These are phyloP conservation scores for Sporothrix humicola DNA, from an alignment of 2,329 filamentous ascomycete species.

Conservation along the genomic window DNA sequence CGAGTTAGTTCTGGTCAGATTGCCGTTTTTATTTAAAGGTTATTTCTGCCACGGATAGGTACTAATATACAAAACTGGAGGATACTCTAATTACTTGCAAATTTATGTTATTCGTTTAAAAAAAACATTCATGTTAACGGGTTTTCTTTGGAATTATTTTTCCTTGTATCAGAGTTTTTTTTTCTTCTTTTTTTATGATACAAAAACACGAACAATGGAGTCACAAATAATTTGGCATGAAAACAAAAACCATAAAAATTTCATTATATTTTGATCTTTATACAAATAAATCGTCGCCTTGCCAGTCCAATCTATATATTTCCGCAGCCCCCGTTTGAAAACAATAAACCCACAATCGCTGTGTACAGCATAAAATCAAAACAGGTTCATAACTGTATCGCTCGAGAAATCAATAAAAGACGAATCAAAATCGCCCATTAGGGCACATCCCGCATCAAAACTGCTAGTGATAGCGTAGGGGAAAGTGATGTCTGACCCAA, in stretches of 20 bases:
- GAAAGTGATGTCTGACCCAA: neutral
- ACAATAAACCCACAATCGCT: no score
- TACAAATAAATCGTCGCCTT: no score
- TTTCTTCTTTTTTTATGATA: neutral
- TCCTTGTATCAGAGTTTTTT: neutral
- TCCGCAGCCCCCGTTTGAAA: neutral
- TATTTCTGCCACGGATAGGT: no score
- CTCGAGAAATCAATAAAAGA: constrained; percentile 19
- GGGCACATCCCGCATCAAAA: neutral
- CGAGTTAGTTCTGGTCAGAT: neutral
- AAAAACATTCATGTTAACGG: no score
- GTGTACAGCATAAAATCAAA: neutral
- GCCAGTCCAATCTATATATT: no score
- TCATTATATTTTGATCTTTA: no score
- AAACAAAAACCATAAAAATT: no score
- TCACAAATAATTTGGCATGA: no score
- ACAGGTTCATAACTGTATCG: constrained; percentile 22
- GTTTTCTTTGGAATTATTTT: no score
- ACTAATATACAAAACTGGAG: no score
- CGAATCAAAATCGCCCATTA: constrained; percentile 11
- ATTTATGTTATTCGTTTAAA: neutral
- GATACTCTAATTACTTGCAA: neutral
- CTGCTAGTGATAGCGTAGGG: neutral
- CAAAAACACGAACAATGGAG: neutral
- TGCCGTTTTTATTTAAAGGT: neutral